Conservation (phyloP, 108 stramenopile species). For the Mayamaea pseudoterrestris region DNA sequence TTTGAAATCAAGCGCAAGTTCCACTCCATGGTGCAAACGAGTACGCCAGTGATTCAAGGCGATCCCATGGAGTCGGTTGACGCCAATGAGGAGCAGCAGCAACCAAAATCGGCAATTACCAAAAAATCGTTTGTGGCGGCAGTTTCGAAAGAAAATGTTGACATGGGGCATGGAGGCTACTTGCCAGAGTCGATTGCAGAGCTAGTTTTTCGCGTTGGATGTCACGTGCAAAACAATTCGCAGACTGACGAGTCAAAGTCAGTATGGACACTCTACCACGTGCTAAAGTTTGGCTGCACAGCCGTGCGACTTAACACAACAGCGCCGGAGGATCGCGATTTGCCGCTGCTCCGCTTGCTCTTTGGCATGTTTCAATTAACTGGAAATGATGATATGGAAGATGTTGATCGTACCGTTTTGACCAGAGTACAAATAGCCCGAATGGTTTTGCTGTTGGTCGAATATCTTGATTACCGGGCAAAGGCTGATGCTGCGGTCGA, state of each 20-base stretch:
- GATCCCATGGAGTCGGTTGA: constrained; percentile 26
- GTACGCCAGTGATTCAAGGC: constrained; percentile 19
- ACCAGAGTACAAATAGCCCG: constrained; percentile 39
- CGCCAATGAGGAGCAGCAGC: constrained; percentile 2
- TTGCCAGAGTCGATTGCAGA: constrained; percentile 43
- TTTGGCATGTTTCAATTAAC: constrained; percentile 1
- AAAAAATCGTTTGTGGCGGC: constrained; percentile 37
- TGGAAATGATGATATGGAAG: neutral
- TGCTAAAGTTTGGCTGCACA: constrained; percentile 64
- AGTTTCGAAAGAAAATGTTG: constrained; percentile 33
- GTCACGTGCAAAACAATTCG: neutral
- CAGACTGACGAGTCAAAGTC: neutral
- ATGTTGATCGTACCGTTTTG: constrained; percentile 11
- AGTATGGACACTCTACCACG: constrained; percentile 64
- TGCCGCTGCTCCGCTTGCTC: neutral
- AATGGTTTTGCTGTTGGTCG: constrained; percentile 47
- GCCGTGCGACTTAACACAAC: constrained; percentile 34
- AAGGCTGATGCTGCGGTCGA: constrained; percentile 38
- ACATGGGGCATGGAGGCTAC: constrained; percentile 75
- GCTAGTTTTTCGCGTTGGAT: constrained; percentile 40
- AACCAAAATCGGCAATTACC: constrained; percentile 53
- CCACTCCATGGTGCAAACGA: constrained; percentile 46
- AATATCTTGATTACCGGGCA: constrained; percentile 53
- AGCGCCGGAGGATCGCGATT: constrained; percentile 6
- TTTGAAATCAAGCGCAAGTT: constrained; percentile 77